Conservation (phyloP, 2,329 filamentous ascomycete species). For the Fusarium luffae region DNA sequence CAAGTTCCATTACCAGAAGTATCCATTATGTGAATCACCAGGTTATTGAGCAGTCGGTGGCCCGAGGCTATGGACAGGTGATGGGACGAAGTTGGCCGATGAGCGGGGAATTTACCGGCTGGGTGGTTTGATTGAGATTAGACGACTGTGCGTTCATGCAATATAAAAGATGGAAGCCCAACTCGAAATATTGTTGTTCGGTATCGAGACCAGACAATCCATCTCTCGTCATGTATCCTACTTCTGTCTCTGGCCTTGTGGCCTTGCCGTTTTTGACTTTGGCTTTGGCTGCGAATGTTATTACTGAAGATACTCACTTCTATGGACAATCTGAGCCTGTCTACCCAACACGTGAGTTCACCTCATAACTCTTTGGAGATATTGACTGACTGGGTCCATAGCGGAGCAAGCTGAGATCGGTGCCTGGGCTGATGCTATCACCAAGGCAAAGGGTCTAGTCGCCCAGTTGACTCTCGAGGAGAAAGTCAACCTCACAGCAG, state of each 20-base stretch:
- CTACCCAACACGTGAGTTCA: constrained; percentile 13
- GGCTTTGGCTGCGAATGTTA: background rate
- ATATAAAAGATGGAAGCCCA: background rate
- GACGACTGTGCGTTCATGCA: background rate
- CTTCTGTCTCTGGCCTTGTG: background rate
- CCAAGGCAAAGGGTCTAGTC: constrained; percentile 3
- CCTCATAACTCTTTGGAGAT: too few species aligned
- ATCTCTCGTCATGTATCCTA: background rate
- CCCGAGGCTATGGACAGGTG: background rate
- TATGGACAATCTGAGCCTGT: constrained; percentile 12
- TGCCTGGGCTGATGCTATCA: background rate
- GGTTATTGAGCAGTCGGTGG: background rate
- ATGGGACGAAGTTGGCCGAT: background rate
- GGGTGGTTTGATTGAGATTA: background rate
- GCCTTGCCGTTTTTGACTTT: constrained; percentile 1
- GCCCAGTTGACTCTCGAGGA: constrained; percentile 16
- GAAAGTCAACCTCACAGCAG: constrained; percentile 27
- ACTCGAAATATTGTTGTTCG: background rate
- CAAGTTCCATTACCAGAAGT: background rate
- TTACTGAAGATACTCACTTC: constrained; percentile 4
- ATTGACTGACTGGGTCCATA: fast-evolving
- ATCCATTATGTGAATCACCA: background rate
- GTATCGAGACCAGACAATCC: background rate
- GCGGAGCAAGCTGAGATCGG: constrained; percentile 5
- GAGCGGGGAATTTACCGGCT: background rate